Percentiles rank a stretch among this genome's conserved stretches.
Conservation (phyloP, 441 rosid genomes). For the Gossypium davidsonii region DNA sequence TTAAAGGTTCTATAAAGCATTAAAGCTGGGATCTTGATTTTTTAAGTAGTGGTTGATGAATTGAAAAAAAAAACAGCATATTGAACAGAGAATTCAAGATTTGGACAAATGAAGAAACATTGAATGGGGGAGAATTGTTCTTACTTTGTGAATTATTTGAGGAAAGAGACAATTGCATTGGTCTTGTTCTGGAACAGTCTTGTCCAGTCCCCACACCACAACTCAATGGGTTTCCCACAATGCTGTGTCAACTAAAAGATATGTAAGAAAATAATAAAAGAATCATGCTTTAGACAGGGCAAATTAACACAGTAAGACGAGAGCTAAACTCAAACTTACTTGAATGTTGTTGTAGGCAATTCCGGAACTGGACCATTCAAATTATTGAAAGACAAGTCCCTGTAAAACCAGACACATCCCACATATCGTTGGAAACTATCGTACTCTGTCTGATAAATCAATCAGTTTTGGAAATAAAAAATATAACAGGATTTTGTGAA, state of each 20-base stretch:
- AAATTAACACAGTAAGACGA: conserved; percentile 13
- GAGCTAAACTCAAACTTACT: conserved; percentile 42
- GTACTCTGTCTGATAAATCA: not conserved
- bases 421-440: not conserved
- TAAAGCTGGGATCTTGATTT: too few species aligned
- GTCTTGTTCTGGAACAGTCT: conserved; percentile 64
- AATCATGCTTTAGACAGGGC: conserved; percentile 13
- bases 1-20: too few species aligned
- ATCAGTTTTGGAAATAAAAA: not conserved
- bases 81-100: too few species aligned
- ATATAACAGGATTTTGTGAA: conserved; percentile 22
- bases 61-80: too few species aligned
- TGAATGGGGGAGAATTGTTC: conserved; percentile 9
- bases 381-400: conserved; percentile 89
- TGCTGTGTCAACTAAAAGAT: conserved; percentile 39
- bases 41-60: too few species aligned
- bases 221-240: conserved; percentile 74
- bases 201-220: conserved; percentile 60
- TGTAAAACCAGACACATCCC: conserved; percentile 20
- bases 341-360: conserved; percentile 75
- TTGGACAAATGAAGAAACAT: conserved; percentile 1
- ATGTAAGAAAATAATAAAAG: not conserved
- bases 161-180: conserved; percentile 47
- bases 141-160: conserved; percentile 58
- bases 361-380: conserved; percentile 69